Evolutionary conservation across 2,329 filamentous ascomycete genomes (phyloP).

Genomic region (Rugonectria rugulosa): DNA sequence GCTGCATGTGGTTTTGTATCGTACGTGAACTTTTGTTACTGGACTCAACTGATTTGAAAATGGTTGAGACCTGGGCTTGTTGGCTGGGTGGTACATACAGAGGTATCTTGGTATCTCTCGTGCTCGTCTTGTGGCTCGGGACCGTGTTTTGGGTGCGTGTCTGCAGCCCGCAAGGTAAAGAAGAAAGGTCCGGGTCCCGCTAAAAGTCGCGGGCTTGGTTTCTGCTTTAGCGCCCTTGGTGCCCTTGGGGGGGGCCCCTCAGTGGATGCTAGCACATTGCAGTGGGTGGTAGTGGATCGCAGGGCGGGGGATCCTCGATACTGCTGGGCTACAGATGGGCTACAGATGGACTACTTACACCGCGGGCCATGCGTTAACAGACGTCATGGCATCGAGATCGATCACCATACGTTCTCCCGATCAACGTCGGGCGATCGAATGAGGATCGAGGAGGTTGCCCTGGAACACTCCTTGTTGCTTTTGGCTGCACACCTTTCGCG

Average conservation of each 20-base stretch:
- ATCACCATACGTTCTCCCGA: constrained; percentile 40
- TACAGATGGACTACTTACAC: constrained; percentile 34
- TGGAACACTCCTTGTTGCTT: constrained; percentile 13
- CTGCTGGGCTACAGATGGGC: constrained; percentile 35
- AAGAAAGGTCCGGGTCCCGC: not conserved
- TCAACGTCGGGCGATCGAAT: constrained; percentile 34
- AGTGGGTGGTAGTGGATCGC: constrained; percentile 5
- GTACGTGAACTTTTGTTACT: too few relatives aligned
- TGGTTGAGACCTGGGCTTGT: too few relatives aligned
- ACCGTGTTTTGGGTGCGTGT: not conserved
- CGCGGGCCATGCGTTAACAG: constrained; percentile 33
- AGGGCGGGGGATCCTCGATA: constrained; percentile 29
- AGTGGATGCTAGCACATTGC: not conserved
- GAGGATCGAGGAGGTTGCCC: constrained; percentile 30
- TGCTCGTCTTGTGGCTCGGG: too few relatives aligned
- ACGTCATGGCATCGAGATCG: constrained; percentile 40
- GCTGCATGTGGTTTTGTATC: too few relatives aligned
- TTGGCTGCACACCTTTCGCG: not conserved
- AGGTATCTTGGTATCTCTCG: too few relatives aligned
- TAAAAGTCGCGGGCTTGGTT: not conserved
- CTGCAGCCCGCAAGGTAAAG: too few relatives aligned
- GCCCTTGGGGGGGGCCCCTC: not conserved
- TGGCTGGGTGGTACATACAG: too few relatives aligned
- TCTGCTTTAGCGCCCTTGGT: not conserved
- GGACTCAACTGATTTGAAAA: too few relatives aligned